phyloP scores from a whole-genome alignment of 2,329 filamentous ascomycete species.

The Fusarium lateritium region DNA sequence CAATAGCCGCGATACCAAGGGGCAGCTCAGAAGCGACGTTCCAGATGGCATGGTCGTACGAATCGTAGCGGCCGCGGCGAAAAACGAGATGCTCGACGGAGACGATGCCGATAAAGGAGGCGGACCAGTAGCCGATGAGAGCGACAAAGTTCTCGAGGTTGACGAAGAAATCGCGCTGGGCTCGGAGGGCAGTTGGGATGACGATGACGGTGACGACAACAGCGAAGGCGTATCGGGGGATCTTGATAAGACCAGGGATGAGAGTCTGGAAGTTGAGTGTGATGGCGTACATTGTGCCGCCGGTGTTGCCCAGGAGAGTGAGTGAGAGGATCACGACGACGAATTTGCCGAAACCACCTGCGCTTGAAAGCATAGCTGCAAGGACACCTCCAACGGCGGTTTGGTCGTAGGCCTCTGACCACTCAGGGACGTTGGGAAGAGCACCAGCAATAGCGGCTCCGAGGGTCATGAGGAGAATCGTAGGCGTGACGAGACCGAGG shows the following conservation, averaged over 20 bases:
- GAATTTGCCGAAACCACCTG: slow-evolving; percentile 74
- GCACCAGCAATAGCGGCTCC: slow-evolving; percentile 76
- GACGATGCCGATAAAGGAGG: slow-evolving; percentile 67
- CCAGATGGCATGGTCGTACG: slow-evolving; percentile 65
- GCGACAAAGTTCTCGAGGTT: slow-evolving; percentile 71
- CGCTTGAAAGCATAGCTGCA: slow-evolving; percentile 70
- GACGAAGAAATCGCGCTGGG: slow-evolving; percentile 69
- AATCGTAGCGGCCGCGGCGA: slow-evolving; percentile 59
- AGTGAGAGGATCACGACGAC: slow-evolving; percentile 71
- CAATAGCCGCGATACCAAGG: slow-evolving; percentile 63
- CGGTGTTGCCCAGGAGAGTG: slow-evolving; percentile 71
- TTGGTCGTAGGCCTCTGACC: slow-evolving; percentile 67
- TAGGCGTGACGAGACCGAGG: slow-evolving; percentile 67
- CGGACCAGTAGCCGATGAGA: slow-evolving; percentile 72
- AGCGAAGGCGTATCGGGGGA: slow-evolving; percentile 71
- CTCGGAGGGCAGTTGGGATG: slow-evolving; percentile 71
- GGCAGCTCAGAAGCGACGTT: slow-evolving; percentile 62
- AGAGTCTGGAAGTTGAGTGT: slow-evolving; percentile 76
- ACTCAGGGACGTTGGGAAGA: slow-evolving; percentile 66
- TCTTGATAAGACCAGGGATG: slow-evolving; percentile 67
- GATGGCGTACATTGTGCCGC: slow-evolving; percentile 73
- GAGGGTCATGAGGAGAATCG: slow-evolving; percentile 72
- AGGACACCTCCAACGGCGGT: slow-evolving; percentile 72
- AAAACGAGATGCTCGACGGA: slow-evolving; percentile 65
- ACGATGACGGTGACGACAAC: slow-evolving; percentile 71